Percentiles rank a stretch among this genome's conserved stretches.
These are phyloP conservation scores for Themeda triandra DNA, from an alignment of 176 grass and related monocot genomes.

Conservation along the genomic window DNA sequence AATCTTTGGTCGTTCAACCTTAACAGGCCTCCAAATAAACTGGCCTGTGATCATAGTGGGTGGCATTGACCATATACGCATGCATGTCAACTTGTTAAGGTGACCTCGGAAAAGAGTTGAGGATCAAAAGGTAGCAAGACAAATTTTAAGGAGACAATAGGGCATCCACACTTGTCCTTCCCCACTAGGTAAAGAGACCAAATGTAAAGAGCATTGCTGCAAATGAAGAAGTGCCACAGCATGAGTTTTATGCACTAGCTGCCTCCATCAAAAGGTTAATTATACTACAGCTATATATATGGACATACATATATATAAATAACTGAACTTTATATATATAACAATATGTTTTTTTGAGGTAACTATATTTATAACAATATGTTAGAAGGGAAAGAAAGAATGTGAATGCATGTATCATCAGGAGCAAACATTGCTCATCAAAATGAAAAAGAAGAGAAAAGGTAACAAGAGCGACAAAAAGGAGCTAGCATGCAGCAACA, in stretches of 20 bases:
- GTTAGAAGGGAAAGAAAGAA: no score
- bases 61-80: constrained; percentile 37
- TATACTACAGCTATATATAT: no score
- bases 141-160: background rate
- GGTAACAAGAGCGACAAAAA: no score
- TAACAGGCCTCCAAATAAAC: constrained; percentile 19
- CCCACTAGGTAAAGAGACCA: constrained; percentile 5
- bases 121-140: background rate
- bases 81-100: background rate
- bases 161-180: background rate
- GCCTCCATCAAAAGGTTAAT: no score
- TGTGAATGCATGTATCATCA: no score
- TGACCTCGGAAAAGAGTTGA: background rate
- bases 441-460: no score
- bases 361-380: no score
- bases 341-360: no score
- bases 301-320: no score
- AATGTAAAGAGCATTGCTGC: background rate
- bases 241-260: background rate
- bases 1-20: constrained; percentile 3
- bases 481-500: no score
- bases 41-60: constrained; percentile 27
- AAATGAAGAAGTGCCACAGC: constrained; percentile 5
- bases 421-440: no score
- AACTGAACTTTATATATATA: no score